Conservation (phyloP, 2,329 filamentous ascomycete genomes). For the Calonectria montana region DNA sequence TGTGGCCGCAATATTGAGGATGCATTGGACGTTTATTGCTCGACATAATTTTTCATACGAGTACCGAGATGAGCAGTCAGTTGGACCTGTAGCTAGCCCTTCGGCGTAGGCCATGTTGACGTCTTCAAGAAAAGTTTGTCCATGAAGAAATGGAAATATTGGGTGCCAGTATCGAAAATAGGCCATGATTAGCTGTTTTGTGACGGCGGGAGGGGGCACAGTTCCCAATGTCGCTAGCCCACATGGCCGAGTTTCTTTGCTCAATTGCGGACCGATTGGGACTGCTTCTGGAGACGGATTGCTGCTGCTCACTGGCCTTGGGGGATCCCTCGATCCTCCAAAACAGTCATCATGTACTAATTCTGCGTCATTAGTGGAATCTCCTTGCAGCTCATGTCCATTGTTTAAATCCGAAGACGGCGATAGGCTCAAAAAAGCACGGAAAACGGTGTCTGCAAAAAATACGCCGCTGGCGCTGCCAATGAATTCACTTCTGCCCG, state of each 20-base stretch:
- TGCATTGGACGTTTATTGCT: constrained; percentile 58
- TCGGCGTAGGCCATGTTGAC: constrained; percentile 54
- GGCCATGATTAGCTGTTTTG: constrained; percentile 56
- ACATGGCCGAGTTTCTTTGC: background rate
- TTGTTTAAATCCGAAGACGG: background rate
- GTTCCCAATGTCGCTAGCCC: constrained; percentile 34
- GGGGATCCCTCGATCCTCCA: constrained; percentile 18
- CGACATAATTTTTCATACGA: constrained; percentile 41
- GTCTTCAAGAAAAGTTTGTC: constrained; percentile 58
- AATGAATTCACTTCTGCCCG: constrained; percentile 56
- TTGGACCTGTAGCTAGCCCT: background rate
- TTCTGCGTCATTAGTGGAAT: constrained; percentile 16
- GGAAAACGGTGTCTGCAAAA: constrained; percentile 65
- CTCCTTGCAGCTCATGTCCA: background rate
- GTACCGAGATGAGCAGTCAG: constrained; percentile 22
- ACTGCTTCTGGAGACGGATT: constrained; percentile 27
- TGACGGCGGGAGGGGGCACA: constrained; percentile 43
- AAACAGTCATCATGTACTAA: constrained; percentile 34
- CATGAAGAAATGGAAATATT: constrained; percentile 63
- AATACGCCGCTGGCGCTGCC: constrained; percentile 64
- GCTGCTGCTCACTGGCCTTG: background rate
- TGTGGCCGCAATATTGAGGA: constrained; percentile 59
- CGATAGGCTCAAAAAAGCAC: constrained; percentile 54
- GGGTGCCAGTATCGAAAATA: constrained; percentile 66
- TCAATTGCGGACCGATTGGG: background rate